Base-by-base conservation (phyloP, 371 early-diverging fungal species). In the Parasitella parasitica region DNA sequence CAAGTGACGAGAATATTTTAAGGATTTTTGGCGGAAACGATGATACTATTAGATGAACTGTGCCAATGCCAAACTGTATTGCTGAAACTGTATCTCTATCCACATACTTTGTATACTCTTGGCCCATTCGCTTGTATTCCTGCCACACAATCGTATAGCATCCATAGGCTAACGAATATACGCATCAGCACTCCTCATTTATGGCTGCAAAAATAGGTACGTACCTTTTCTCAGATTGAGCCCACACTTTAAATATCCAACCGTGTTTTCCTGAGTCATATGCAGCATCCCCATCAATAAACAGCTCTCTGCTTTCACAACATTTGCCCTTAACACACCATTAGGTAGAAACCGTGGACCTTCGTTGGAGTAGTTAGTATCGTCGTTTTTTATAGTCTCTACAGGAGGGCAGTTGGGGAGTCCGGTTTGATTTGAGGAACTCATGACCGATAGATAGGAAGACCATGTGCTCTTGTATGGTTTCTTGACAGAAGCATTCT, bases 151-250 rank as follows among this genome's bases (percentile, higher is more conserved):
- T 26, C 4, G 57, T 70, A 39, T 76, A 76, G 11, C 62, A 56
- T 15, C 50, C 58, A 32, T 66, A 76, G 6, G 73, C 75, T 75
- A 50, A 38, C 38, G 20, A 1, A 11, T 58, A 7, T 56, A 41
- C 34, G 28, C 41, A 12, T 22, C 4, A 12, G 13, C 24, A 2
- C 12, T 20, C 3, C 7, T 43, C 24, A 24, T 12, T 24, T 24
- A 24, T 24, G 1, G 9, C 9, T 41, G 16, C 8, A 12, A 2
- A 12, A 28, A 36, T 53, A 20, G 1, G 1, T 12, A 46, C 27
- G 5, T 73, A 85, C 86, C 86, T 75, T 71, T 70, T 51, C 79
- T 72, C 35, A 86, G 49, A 63, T 83, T 83, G 18, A 82, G 52
- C 7, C 81, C 80, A 28, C 80, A 81, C 56, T 82, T 84, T 1